Base-by-base conservation (phyloP, 164 flowering plant species). In the Stephania yunnanensis region DNA sequence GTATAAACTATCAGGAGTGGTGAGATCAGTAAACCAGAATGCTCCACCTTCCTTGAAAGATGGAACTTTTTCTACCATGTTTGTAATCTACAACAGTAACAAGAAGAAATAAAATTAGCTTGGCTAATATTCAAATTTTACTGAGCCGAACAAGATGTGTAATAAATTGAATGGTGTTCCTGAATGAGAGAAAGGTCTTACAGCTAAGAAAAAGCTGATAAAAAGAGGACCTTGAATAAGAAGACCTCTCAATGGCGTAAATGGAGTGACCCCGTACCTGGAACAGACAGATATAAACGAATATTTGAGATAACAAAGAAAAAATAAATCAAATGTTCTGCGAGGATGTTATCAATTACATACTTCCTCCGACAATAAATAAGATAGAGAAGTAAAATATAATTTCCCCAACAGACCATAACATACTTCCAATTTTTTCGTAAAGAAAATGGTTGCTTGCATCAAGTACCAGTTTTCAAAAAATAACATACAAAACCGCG, bases 11-110 rank as follows among this genome's bases (percentile, higher is more conserved):
- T 95, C 97, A 8, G 97, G 92, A 78, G 91, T 86, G n/a, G 97
- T 86, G 75, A 95, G 90, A 86, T 95, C 97, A 19, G 84, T 75
- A 78, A 95, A 95, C 97, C 98, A 95, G 44, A 80, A 84, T 10
- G 88, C 86, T 75, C 98, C 98, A 52, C 98, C 98, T 73, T 20
- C 74, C 82, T 90, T 88, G 68, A 95, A 90, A 44, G 98, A 95
- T 61, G 97, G 98, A 52, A 95, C 90, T 73, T 92, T 95, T 74
- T 95, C 95, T 48, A 81, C 90, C 98, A 95, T 92, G 83, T 90
- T 89, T 61, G 75, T 22, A 67, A 95, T 86, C 98, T 95, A 80
- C 72, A 84, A 71, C 65, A 46, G 48, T 12, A 7, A 74, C 67
- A 58, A 63, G 12, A 25, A 25, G 25, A 25, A 25, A 25, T 25